These are phyloP conservation scores for Penicillium polonicum DNA, from an alignment of 2,329 filamentous ascomycete species.

Conservation along the genomic window DNA sequence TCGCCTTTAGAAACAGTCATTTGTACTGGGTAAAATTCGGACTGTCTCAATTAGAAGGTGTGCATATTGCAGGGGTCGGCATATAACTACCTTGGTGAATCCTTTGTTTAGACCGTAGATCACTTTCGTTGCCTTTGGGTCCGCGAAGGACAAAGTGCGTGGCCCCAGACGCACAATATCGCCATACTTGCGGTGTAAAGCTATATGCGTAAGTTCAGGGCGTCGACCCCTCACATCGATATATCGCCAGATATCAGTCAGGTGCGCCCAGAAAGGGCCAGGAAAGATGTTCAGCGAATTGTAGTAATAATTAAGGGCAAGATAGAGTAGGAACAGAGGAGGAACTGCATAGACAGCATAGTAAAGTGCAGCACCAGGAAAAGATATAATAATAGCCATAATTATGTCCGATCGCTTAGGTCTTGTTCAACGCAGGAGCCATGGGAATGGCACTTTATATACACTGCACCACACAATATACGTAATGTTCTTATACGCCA, in stretches of 20 bases:
- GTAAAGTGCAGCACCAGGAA: neutral
- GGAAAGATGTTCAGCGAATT: conserved; percentile 42
- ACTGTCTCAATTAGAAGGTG: conserved; percentile 9
- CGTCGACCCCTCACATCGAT: conserved; percentile 64
- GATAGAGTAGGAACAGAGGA: neutral
- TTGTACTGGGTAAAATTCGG: conserved; percentile 21
- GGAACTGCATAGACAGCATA: neutral
- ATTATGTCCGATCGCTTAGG: neutral
- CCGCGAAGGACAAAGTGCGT: conserved; percentile 68
- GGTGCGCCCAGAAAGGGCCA: conserved; percentile 66
- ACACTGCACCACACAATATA: neutral
- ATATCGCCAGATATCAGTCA: conserved; percentile 74
- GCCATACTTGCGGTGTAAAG: conserved; percentile 68
- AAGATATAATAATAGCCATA: neutral
- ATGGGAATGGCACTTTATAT: neutral
- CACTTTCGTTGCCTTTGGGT: conserved; percentile 59
- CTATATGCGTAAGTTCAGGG: conserved; percentile 66
- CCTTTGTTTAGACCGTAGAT: conserved; percentile 85
- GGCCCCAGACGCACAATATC: conserved; percentile 73
- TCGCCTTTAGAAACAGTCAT: conserved; percentile 18
- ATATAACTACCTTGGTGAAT: conserved; percentile 65
- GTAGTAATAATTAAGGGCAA: neutral
- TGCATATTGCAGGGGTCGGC: no score
- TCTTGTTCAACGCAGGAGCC: neutral
- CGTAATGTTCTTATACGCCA: neutral